Percentiles rank a stretch among this genome's conserved stretches.
These are phyloP conservation scores for Aspergillus pseudoglaucus DNA, from an alignment of 2,329 filamentous ascomycete species.

Conservation along the genomic window DNA sequence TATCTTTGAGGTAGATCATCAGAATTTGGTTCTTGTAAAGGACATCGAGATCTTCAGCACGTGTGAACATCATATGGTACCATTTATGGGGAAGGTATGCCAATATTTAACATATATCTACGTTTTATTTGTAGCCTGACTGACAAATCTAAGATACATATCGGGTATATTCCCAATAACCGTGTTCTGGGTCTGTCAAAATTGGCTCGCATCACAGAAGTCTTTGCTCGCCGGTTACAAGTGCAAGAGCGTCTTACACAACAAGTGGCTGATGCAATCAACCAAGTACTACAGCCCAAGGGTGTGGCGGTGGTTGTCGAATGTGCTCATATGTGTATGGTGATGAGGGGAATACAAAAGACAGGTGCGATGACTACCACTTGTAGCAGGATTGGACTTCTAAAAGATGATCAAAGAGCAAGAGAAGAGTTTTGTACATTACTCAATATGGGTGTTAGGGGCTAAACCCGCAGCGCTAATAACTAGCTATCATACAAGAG, in stretches of 20 bases:
- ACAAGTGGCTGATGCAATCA: conserved; percentile 86
- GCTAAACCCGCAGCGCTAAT: too few species aligned
- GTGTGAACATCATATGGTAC: conserved; percentile 91
- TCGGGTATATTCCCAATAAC: conserved; percentile 84
- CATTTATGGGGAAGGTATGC: conserved; percentile 78
- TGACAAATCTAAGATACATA: conserved; percentile 66
- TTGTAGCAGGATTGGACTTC: conserved; percentile 55
- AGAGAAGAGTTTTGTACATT: background rate
- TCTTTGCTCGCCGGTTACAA: conserved; percentile 84
- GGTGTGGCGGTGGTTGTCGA: conserved; percentile 95
- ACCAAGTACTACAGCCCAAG: conserved; percentile 80
- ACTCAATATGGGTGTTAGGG: too few species aligned
- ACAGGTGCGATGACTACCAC: conserved; percentile 76
- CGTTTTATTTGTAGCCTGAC: conserved; percentile 2
- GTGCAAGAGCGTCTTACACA: conserved; percentile 91
- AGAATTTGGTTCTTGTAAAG: conserved; percentile 90
- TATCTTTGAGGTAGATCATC: conserved; percentile 87
- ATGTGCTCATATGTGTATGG: conserved; percentile 89
- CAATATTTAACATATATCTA: background rate
- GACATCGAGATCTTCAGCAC: conserved; percentile 88
- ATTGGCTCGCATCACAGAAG: conserved; percentile 83
- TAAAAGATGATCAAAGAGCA: conserved; percentile 1
- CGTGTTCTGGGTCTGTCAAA: conserved; percentile 89
- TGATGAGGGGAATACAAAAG: conserved; percentile 91
- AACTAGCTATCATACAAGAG: too few species aligned